phyloP scores from a whole-genome alignment of 2,329 filamentous ascomycete genomes.

The Colletotrichum viniferum region DNA sequence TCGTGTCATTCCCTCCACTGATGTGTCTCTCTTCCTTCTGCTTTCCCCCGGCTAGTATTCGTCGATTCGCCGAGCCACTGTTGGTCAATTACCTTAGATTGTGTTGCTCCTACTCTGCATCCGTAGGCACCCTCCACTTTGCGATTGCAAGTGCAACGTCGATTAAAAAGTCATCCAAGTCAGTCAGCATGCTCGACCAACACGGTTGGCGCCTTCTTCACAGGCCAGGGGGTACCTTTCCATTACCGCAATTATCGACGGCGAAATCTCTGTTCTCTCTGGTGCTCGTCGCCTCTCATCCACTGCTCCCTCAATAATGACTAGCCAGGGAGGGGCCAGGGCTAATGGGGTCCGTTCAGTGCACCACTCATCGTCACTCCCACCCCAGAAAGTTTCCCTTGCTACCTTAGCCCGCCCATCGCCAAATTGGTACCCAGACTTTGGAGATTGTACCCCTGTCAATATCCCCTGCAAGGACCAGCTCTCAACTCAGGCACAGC shows the following conservation, averaged over 20 bases:
- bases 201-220: background rate
- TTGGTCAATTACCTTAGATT: background rate
- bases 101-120: background rate
- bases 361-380: background rate
- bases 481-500: background rate
- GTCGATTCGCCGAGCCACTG: background rate
- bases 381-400: conserved; percentile 2
- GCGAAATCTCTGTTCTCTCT: background rate
- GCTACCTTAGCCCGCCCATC: conserved; percentile 13
- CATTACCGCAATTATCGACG: background rate
- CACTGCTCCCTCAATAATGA: background rate
- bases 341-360: background rate
- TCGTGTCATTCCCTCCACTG: background rate
- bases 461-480: conserved; percentile 4
- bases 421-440: conserved; percentile 17
- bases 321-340: no score
- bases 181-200: background rate
- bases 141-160: background rate
- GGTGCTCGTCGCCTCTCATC: background rate
- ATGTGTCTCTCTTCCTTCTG: background rate
- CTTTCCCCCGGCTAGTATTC: background rate
- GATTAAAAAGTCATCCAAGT: background rate
- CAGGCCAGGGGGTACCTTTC: background rate
- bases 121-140: background rate
- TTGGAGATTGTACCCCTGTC: conserved; percentile 11